These are phyloP conservation scores for Boletus tomentosulus DNA, from an alignment of 768 basidiomycete species.

Conservation along the genomic window DNA sequence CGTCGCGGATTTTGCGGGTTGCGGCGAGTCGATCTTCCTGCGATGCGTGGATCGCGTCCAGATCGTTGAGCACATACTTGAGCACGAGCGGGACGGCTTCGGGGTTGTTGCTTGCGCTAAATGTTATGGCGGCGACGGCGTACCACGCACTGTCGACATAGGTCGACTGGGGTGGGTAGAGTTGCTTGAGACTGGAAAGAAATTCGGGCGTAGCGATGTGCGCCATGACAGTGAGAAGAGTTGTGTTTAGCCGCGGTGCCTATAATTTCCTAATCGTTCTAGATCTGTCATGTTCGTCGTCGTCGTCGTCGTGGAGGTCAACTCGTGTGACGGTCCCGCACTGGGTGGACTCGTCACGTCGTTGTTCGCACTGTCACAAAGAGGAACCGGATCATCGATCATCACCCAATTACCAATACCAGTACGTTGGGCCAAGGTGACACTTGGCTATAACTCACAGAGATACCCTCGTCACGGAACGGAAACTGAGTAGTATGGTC, in stretches of 20 bases:
- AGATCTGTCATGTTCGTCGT: too few relatives aligned
- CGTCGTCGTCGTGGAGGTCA: not conserved
- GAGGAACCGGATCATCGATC: not conserved
- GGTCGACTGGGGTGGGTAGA: conserved; percentile 37
- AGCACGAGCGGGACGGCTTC: conserved; percentile 57
- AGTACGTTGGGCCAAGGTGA: not conserved
- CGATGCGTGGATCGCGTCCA: conserved; percentile 29
- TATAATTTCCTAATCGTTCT: too few relatives aligned
- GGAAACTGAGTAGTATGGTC: conserved; percentile 12
- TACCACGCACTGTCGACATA: conserved; percentile 52
- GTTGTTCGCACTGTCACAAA: not conserved
- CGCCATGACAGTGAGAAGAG: conserved; percentile 3
- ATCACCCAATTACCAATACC: not conserved
- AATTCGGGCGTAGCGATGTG: conserved; percentile 39
- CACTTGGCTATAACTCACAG: not conserved
- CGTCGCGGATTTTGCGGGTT: conserved; percentile 56
- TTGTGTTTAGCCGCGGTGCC: not conserved
- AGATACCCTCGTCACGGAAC: not conserved
- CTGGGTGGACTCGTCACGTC: too few relatives aligned
- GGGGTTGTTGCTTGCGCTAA: conserved; percentile 54
- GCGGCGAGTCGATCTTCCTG: conserved; percentile 39
- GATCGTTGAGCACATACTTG: conserved; percentile 43
- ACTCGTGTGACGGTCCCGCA: not conserved
- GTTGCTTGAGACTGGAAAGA: conserved; percentile 40
- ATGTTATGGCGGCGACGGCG: conserved; percentile 52